These are phyloP conservation scores for Murraya paniculata DNA, from an alignment of 345 rosid species.

Conservation along the genomic window DNA sequence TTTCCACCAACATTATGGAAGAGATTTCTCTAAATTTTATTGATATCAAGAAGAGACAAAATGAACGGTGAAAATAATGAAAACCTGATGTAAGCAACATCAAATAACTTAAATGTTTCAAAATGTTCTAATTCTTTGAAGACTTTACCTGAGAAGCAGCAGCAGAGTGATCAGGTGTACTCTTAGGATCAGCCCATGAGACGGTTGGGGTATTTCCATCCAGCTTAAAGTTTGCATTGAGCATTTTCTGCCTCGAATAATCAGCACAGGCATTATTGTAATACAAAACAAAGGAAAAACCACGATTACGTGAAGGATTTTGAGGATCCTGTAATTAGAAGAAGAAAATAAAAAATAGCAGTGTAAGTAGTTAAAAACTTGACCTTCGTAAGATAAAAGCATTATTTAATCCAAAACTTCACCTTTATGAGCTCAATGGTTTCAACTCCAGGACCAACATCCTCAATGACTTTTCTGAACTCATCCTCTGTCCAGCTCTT, in stretches of 20 bases:
- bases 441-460: constrained; percentile 93
- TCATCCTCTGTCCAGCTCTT: constrained; percentile 90
- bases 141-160: constrained; percentile 80
- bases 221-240: constrained; percentile 73
- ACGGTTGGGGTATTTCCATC: constrained; percentile 92
- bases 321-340: constrained; percentile 72
- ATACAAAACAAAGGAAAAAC: constrained; percentile 92
- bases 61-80: neutral
- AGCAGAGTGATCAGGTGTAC: constrained; percentile 91
- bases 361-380: constrained; percentile 9
- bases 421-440: constrained; percentile 91
- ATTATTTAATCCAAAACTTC: constrained; percentile 19
- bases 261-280: constrained; percentile 99
- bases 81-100: neutral
- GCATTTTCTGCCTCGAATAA: constrained; percentile 93
- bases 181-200: constrained; percentile 99
- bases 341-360: constrained; percentile 14
- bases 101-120: neutral
- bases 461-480: constrained; percentile 72
- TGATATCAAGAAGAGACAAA: neutral
- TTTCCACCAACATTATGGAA: neutral
- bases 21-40: neutral
- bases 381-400: neutral
- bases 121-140: constrained; percentile 2
- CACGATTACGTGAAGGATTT: constrained; percentile 81